phyloP scores from a whole-genome alignment of 305 asterid species.

The Plantago rigida region DNA sequence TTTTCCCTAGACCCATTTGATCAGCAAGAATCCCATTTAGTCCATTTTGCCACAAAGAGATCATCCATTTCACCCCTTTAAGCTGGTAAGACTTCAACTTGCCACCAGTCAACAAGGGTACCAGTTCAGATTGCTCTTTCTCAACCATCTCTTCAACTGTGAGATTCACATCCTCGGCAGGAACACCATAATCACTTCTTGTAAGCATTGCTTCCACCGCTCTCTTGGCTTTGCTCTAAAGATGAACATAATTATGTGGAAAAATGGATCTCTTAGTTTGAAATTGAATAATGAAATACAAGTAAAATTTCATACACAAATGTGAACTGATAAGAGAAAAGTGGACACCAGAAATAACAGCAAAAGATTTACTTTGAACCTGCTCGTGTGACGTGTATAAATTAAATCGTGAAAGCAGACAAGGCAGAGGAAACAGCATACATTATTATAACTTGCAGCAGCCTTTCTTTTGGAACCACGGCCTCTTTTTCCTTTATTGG shows the following conservation, averaged over 20 bases:
- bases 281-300: conserved; percentile 4
- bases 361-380: background rate
- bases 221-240: conserved; percentile 73
- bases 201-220: conserved; percentile 95
- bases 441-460: conserved; percentile 48
- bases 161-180: conserved; percentile 52
- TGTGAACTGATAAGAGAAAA: background rate
- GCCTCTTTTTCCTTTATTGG: conserved; percentile 39
- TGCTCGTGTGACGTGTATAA: background rate
- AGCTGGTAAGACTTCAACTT: conserved; percentile 75
- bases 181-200: conserved; percentile 55
- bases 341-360: conserved; percentile 3
- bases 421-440: conserved; percentile 25
- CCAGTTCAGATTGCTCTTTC: conserved; percentile 81
- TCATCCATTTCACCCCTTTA: conserved; percentile 97
- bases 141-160: conserved; percentile 59
- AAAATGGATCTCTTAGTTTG: conserved; percentile 9
- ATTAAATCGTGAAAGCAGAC: conserved; percentile 4
- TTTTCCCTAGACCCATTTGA: conserved; percentile 99
- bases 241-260: conserved; percentile 12
- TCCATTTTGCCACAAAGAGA: conserved; percentile 98
- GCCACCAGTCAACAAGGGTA: conserved; percentile 88
- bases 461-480: conserved; percentile 75
- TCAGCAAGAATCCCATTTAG: conserved; percentile 94
- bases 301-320: conserved; percentile 9